These are phyloP conservation scores for Plectranthus barbatus DNA, from an alignment of 257 asterid species.

Conservation along the genomic window DNA sequence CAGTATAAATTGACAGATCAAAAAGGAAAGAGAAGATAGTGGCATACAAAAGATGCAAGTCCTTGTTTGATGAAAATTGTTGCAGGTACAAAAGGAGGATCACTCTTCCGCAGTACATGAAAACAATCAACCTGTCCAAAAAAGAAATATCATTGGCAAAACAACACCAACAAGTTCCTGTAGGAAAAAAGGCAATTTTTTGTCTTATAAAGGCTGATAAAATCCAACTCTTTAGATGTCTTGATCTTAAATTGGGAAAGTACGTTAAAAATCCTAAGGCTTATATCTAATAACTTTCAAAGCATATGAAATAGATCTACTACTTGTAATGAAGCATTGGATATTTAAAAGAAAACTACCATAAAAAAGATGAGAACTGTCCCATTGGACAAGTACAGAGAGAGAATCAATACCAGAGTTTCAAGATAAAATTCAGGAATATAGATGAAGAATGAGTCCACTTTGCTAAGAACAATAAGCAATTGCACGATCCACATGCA, in stretches of 20 bases:
- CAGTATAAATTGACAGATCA: neutral
- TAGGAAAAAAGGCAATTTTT: neutral
- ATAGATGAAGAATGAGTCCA: constrained; percentile 59
- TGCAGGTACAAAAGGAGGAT: constrained; percentile 89
- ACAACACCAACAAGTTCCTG: neutral
- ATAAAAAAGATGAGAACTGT: constrained; percentile 2
- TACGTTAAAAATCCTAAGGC: neutral
- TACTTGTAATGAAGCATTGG: constrained; percentile 2
- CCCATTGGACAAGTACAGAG: neutral
- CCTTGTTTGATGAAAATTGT: constrained; percentile 83
- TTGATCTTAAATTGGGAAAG: neutral
- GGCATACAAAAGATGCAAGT: constrained; percentile 73
- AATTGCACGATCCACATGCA: constrained; percentile 96
- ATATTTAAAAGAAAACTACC: neutral
- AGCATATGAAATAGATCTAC: no score
- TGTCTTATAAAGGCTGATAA: neutral
- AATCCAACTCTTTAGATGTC: no score
- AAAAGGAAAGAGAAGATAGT: constrained; percentile 7
- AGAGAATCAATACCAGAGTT: constrained; percentile 59
- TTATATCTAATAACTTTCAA: neutral
- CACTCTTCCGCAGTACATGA: constrained; percentile 90
- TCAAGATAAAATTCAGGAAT: constrained; percentile 91
- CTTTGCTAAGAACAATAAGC: constrained; percentile 80
- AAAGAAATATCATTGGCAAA: constrained; percentile 2
- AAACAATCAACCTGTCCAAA: constrained; percentile 82